Base-by-base conservation (phyloP, 2,329 filamentous ascomycete genomes). In the Coleophoma cylindrospora region DNA sequence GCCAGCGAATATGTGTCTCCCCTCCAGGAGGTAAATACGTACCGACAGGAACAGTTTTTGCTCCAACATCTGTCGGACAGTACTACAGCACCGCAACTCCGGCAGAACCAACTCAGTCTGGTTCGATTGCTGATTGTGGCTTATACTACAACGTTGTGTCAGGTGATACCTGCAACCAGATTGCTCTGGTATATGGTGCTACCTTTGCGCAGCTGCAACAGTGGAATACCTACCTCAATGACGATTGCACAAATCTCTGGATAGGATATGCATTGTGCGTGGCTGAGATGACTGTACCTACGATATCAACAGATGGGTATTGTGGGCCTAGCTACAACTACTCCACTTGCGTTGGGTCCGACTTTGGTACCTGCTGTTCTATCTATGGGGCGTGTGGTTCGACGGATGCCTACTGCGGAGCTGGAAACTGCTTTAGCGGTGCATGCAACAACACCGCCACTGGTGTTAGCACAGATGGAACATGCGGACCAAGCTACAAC, bases 61-160 rank as follows among this genome's bases (percentile, higher is more conserved):
- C 46, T 33, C 50, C 53, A 12, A 49, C 45, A 10, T 34, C 40
- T 32, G 49, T 45, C 5, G 43, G 47, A 17, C n/a, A 45, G 27
- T 59, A 57, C 49, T 57, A 56, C 43, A 56, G 51, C 14, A 54
- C 58, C 11, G 54, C 58, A 2, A 59, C 50, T 14, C 17, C 51
- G n/a, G 45, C 56, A 21, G 22, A 22, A 22, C 40, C 40, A 43
- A 43, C 40, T 21, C 40, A 43, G 32, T 8, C 32, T 32, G 56
- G 55, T 10, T 51, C 52, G 4, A 55, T 50, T 22, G 37, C 17
- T 12, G 15, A 48, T n/a, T 58, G 56, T 40, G 56, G 56, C 15
- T 32, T 40, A 27, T 58, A 57, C 48, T 57, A 58, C 44, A 34
- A 46, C 13, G 53, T 57, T 32, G 36, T 33, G 13, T 14, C 52